Evolutionary conservation across 306 rosid species (phyloP), one percentile per base, ranked within the genome.

Genomic region (Cicer bijugum): DNA sequence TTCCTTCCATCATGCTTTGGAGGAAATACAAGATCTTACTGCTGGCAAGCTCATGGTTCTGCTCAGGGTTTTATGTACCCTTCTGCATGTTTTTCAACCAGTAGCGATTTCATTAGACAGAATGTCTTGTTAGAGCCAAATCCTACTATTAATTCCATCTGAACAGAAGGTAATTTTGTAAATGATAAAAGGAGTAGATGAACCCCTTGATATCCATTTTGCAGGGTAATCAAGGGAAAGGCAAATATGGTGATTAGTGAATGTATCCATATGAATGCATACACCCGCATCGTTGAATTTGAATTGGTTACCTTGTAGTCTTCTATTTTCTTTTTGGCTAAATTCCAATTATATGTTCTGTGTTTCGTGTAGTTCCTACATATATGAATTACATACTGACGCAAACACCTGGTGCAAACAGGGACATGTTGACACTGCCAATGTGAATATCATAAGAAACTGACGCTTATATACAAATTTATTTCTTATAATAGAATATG

Each of bases 11-110:
- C 92, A 61, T 28, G 42, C 66, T 42, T 11, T 15, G 82, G 86
- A 39, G 88, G 67, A 71, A 57, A 42, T 7, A 78, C 86, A 14
- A 85, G 33, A 55, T 83, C 98, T 58, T 82, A 64, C 65, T 91
- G 96, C 71, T 91, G 96, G 98, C 78, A 80, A 83, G 98, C 97
- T 65, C 53, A 84, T 56, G 98, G 98, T 61, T 81, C 79, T 40
- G 85, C 81, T 80, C 71, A 15, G 5, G 94, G 98, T 65, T 44
- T 48, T 12, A 76, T 88, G 52, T 17, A 83, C 57, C 98, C 97
- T 63, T 81, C 90, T 40, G 38, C 86, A 35, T 88, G 94, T 76
- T 83, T 90, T 80, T 57, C 84, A 5, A 53, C 20, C 19, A 56
- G 57, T 50, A 62, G 80, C n/a, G 80, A 56, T 75, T 76, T 83